Evolutionary conservation across 345 rosid species (phyloP).

Genomic region (Eucalyptus sp.): DNA sequence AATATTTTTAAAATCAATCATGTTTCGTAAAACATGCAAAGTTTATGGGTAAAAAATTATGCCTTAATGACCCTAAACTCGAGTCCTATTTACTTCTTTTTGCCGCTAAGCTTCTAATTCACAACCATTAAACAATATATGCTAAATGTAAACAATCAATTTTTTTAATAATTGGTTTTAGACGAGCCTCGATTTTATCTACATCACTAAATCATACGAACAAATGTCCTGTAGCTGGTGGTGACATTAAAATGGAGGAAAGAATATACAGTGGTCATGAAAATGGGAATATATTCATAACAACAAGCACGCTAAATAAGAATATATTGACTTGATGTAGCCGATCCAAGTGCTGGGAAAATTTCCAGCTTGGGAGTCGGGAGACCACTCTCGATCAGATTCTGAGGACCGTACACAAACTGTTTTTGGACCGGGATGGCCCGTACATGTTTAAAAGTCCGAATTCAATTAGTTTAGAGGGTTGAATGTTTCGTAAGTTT

Average conservation of each 20-base stretch:
- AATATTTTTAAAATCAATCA: no score
- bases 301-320: not conserved
- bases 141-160: not conserved
- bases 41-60: no score
- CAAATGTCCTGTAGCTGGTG: not conserved
- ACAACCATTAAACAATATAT: not conserved
- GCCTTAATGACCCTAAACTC: not conserved
- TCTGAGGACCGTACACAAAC: fast-evolving
- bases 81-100: not conserved
- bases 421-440: no score
- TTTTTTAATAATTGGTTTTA: not conserved
- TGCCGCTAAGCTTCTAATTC: not conserved
- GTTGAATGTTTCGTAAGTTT: fast-evolving
- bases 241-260: not conserved
- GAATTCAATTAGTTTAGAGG: fast-evolving
- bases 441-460: fast-evolving
- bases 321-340: not conserved
- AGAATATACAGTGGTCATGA: not conserved
- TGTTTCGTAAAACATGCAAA: no score
- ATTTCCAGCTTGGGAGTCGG: not conserved
- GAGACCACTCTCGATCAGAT: not conserved
- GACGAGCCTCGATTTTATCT: not conserved
- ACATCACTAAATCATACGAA: not conserved
- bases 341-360: fast-evolving
- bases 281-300: not conserved